Base-by-base conservation (phyloP, 441 rosid genomes). In the Euphorbia celastroides region DNA sequence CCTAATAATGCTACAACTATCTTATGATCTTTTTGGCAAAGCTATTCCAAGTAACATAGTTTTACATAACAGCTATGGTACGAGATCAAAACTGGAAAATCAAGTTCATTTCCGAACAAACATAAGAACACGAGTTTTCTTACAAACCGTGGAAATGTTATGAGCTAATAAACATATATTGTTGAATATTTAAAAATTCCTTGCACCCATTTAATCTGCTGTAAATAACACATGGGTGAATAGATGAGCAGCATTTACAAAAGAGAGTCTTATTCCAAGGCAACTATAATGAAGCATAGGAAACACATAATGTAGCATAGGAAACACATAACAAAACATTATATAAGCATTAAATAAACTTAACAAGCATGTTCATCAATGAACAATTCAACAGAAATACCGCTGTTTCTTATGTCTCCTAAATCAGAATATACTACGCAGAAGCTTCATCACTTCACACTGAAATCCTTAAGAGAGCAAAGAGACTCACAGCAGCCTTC, bases 391-490 rank as follows among this genome's bases (percentile, higher is more conserved):
- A 34, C 44, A 9, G 17, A 11, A 59, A 14, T 57, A 13, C 19
- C 19, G 50, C 48, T 68, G 36, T 28, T 65, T 34, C 38, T 51
- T 44, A 32, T 27, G 17, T 26, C 13, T 60, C 38, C 59, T 55
- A 46, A 26, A 13, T 17, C 19, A 60, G 66, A 32, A 60, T 17
- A 34, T 52, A 34, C 16, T 30, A 17, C 26, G 31, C 27, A 0
- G n/a, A 32, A 68, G 65, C 16, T 48, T 58, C 10, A 28, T 13
- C 51, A 44, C 13, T 62, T 41, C 63, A 70, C 34, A 70, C 62
- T 51, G 13, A 62, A 57, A 57, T 42, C 20, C 48, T 42, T 22
- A 62, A 56, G 48, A 30, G 14, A 30, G n/a, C 52, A 4, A 2
- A 10, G 3, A 1, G 12, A 3, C 13, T 38, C 44, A 38, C 44